Evolutionary conservation across 2,329 filamentous ascomycete species (phyloP).

Genomic region (Bertia moriformis): DNA sequence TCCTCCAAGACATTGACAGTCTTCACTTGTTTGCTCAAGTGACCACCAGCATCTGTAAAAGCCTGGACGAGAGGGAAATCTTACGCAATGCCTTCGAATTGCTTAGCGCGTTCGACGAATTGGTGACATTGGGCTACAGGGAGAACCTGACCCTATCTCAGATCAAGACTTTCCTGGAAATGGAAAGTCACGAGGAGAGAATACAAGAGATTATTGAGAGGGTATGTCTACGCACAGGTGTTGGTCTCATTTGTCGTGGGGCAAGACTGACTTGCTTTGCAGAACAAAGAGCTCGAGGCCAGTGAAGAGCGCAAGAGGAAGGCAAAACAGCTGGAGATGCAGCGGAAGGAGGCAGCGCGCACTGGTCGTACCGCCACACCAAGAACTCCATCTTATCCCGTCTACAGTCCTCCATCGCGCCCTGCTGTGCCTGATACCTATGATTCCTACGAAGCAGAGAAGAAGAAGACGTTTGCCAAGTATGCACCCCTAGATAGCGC

Average conservation of each 20-base stretch:
- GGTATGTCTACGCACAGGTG: no score
- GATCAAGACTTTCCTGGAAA: constrained; percentile 98
- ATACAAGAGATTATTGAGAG: constrained; percentile 90
- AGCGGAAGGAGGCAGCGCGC: constrained; percentile 87
- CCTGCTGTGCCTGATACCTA: constrained; percentile 57
- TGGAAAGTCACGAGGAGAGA: constrained; percentile 97
- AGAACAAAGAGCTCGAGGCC: constrained; percentile 98
- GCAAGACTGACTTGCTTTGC: no score
- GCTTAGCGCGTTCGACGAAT: constrained; percentile 89
- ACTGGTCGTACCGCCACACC: constrained; percentile 44
- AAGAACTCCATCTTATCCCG: constrained; percentile 70
- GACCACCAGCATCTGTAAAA: constrained; percentile 91
- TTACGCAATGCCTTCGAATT: constrained; percentile 88
- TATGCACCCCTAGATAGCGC: constrained; percentile 27
- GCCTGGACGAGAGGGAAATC: constrained; percentile 88
- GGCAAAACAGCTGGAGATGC: constrained; percentile 96
- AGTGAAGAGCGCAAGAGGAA: constrained; percentile 97
- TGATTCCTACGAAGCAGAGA: constrained; percentile 90
- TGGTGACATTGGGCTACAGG: constrained; percentile 87
- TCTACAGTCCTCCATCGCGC: constrained; percentile 69
- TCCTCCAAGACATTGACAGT: constrained; percentile 96
- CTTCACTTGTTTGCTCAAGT: constrained; percentile 96
- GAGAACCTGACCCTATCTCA: constrained; percentile 93
- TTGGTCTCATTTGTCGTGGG: no score
- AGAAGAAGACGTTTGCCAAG: constrained; percentile 83